Base-by-base conservation (phyloP, 495 filamentous ascomycete genomes). In the Penicillium fimorum region DNA sequence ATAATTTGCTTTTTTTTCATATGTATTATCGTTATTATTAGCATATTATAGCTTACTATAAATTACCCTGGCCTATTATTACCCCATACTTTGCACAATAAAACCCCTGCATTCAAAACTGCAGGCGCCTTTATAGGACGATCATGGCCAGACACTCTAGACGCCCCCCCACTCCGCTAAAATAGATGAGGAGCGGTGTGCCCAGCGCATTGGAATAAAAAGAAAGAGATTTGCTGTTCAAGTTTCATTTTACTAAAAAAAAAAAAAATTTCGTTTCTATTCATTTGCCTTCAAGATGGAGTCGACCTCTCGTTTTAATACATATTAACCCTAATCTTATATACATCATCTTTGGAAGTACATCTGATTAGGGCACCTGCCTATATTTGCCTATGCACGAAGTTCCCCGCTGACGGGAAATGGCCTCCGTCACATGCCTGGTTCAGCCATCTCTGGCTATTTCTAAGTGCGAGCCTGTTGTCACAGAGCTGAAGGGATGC, bases 401-500 rank as follows among this genome's bases (percentile, higher is more conserved):
- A 29, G 30, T 52, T 60, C 46, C 33, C 49, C 9, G 30, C 41
- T 25, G 42, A 44, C 42, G 43, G 43, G 24, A 29, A 45, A 65
- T 65, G 62, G 60, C 65, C 46, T 62, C 65, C 37, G 53, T 71
- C 69, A 71, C 69, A 70, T 70, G 69, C 30, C 65, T 59, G 58
- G 51, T 63, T 49, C 49, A 41, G 48, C 58, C 61, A 22, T 22
- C 42, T 32, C 37, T 58, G 40, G 35, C 56, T 11, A 50, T 61
- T 43, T 17, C 35, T 30, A 64, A 57, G 47, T 52, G 42, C 2
- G 50, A 56, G 40, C 25, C 58, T 18, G 22, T 53, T 10, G 30
- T 61, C 24, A 55, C 59, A 15, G 60, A 63, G 27, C 9, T 63
- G 47, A 33, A 54, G 48, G 50, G 48, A 66, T 63, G 60, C 38